Evolutionary conservation across 257 asterid genomes (phyloP), one percentile per base, ranked within the genome.

Genomic region (Solanum rostratum): DNA sequence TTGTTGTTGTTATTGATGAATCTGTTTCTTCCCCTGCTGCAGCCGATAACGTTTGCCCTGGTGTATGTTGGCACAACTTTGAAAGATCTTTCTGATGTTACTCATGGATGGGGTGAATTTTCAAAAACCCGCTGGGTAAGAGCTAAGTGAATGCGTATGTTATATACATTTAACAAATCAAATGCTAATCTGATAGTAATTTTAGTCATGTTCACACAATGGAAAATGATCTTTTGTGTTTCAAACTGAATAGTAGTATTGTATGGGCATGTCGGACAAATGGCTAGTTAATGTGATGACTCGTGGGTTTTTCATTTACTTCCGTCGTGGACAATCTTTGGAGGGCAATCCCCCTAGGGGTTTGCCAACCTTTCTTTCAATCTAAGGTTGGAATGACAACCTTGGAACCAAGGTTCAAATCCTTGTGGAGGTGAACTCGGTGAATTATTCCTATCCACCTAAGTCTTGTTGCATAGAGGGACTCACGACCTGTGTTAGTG

Each of bases 71-170:
- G 99, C 85, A 97, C 99, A 15, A 97, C 99, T 15, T 83, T 97
- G 91, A 95, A 97, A 91, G 99, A 97, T 89, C 93, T 97, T 79
- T 95, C 99, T 10, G 99, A 97, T 88, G 97, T 97, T 79, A 97
- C 98, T 33, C 99, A 97, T 87, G 99, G 98, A 73, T 97, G 98
- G 98, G 87, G 86, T 89, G 95, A 94, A 79, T 91, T 95, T 69
- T 96, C 99, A 24, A 93, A 91, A 89, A 91, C 98, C 53, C 98
- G 98, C 10, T 92, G 95, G 98, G 98, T 95, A 91, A 91, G 92
- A 84, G 62, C 69, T 73, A 60, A 70, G 54, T 49, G 50, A 22
- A 24, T 73, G 84, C 0, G 22, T 55, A 10, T 79, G 60, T 73
- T 82, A 27, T 73, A 24, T 81, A 33, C n/a, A 54, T 30, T 80